Evolutionary conservation across 2,329 filamentous ascomycete species (phyloP), one percentile per base, ranked within the genome.

Genomic region (Fusarium continuum): DNA sequence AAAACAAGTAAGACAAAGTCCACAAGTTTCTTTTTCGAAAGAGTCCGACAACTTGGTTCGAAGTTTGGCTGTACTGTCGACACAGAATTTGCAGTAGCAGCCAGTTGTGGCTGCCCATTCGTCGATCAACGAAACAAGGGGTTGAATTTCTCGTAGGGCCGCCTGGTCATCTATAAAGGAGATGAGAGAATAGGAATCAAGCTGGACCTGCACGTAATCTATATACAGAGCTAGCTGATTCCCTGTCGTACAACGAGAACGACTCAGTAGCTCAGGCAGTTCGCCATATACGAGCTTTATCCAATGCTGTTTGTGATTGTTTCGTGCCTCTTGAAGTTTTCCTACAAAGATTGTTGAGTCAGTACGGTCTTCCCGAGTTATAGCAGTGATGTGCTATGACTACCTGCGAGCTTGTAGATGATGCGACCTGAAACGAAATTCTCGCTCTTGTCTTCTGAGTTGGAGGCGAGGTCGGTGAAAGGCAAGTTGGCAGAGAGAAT

Each of bases 1-100:
- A 2, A 61, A 55, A 5, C 55, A 61, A 8, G 22, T 3, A 7
- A 55, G 26, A 8, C 55, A 61, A 4, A 61, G 28, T 4, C 36
- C 56, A 13, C n/a, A 2, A 9, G 19, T 9, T 3, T n/a, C 1
- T 3, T 8, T 3, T n/a, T 14, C 13, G 23, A 14, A 17, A 10
- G 9, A 14, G 8, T 44, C 3, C 4, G 5, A 13, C 4, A 20
- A 3, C 3, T 11, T 6, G 5, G 8, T 3, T 8, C 6, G 17
- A 16, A 28, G 4, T 2, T n/a, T 14, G 1, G 3, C 6, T n/a
- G 13, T 36, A 9, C 1, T 20, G 2, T 5, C 1, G 2, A 8
- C 2, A n/a, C 44, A 36, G 17, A 0, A 0, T 3, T 0, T 1
- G 8, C 5, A 8, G 11, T 4, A 3, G 16, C 11, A 4, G 0